Evolutionary conservation across 192 early-diverging fungal genomes (phyloP).

Genomic region (Rhizophagus prolifer): DNA sequence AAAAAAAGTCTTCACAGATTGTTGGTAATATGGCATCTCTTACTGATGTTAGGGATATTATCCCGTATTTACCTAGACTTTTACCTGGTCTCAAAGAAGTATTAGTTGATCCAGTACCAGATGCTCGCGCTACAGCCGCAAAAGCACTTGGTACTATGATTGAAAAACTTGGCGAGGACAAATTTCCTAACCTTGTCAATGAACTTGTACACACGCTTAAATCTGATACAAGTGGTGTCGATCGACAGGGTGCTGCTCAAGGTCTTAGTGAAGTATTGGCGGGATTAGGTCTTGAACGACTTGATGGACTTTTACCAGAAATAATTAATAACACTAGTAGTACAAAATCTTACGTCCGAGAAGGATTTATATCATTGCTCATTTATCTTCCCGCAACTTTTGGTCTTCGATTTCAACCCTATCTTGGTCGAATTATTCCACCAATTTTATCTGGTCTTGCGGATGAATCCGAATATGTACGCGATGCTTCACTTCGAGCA

Average conservation of each 20-base stretch:
- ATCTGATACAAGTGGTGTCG: slow-evolving; percentile 86
- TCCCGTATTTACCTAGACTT: slow-evolving; percentile 82
- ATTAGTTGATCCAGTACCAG: slow-evolving; percentile 93
- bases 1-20: slow-evolving; percentile 96
- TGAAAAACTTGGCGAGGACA: slow-evolving; percentile 86
- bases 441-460: slow-evolving; percentile 88
- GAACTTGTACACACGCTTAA: slow-evolving; percentile 88
- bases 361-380: slow-evolving; percentile 95
- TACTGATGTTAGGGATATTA: slow-evolving; percentile 87
- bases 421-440: slow-evolving; percentile 85
- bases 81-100: slow-evolving; percentile 90
- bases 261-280: slow-evolving; percentile 92
- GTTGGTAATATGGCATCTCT: slow-evolving; percentile 97
- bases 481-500: slow-evolving; percentile 88
- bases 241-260: slow-evolving; percentile 96
- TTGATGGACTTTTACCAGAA: slow-evolving; percentile 90
- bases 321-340: slow-evolving; percentile 77
- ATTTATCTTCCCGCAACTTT: slow-evolving; percentile 95
- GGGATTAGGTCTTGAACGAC: slow-evolving; percentile 78
- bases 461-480: slow-evolving; percentile 92
- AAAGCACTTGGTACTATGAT: slow-evolving; percentile 92
- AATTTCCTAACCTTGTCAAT: slow-evolving; percentile 88
- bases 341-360: slow-evolving; percentile 77
- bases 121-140: slow-evolving; percentile 89
- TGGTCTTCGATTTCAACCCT: slow-evolving; percentile 88